Evolutionary conservation across 2,329 filamentous ascomycete genomes (phyloP).

Genomic region (Cercospora beticola): DNA sequence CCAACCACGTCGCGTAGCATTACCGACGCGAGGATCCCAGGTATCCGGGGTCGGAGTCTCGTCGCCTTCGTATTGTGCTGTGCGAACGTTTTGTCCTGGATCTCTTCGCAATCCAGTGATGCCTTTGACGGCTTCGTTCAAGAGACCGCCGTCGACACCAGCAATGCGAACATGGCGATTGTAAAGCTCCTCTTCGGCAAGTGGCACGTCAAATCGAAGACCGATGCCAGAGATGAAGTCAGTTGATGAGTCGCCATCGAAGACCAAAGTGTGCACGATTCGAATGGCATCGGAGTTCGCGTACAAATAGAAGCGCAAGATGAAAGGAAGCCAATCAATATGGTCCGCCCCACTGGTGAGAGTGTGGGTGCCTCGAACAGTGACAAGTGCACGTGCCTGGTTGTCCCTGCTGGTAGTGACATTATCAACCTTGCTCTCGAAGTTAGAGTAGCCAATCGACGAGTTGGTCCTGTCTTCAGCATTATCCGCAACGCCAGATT

Average conservation of each 20-base stretch:
- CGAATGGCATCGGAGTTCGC: constrained; percentile 56
- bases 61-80: constrained; percentile 53
- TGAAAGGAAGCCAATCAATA: constrained; percentile 55
- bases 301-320: constrained; percentile 60
- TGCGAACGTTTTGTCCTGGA: constrained; percentile 51
- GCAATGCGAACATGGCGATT: constrained; percentile 60
- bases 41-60: constrained; percentile 47
- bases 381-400: constrained; percentile 51
- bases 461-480: constrained; percentile 39
- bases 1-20: constrained; percentile 52
- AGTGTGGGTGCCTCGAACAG: constrained; percentile 43
- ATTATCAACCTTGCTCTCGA: constrained; percentile 54
- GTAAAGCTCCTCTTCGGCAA: constrained; percentile 54
- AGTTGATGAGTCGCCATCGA: constrained; percentile 51
- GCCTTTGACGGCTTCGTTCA: constrained; percentile 60
- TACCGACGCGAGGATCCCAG: constrained; percentile 48
- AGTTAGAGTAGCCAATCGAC: constrained; percentile 45
- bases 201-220: constrained; percentile 56
- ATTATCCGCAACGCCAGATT: constrained; percentile 48
- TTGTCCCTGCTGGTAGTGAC: constrained; percentile 50
- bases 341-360: constrained; percentile 38
- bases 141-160: constrained; percentile 55
- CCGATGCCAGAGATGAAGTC: constrained; percentile 58
- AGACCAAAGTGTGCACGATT: constrained; percentile 58
- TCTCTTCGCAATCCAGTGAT: constrained; percentile 60